Conservation (phyloP, 129 eudicot species). For the Arctium minus region DNA sequence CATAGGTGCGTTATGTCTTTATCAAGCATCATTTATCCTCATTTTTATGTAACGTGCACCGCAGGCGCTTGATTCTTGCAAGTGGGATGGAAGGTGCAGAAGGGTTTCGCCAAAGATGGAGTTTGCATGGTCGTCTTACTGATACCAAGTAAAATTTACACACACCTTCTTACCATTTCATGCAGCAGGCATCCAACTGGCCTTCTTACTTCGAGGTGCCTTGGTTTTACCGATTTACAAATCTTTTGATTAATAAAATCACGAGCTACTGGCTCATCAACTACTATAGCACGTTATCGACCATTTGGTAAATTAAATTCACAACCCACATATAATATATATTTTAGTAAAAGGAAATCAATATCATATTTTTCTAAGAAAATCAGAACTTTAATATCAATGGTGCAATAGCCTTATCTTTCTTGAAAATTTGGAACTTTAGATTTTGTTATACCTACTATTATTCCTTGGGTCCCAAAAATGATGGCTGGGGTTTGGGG, state of each 20-base stretch:
- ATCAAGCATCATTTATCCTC: background rate
- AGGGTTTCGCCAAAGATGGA: conserved; percentile 97
- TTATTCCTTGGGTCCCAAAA: background rate
- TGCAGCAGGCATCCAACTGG: conserved; percentile 2
- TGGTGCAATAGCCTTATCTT: background rate
- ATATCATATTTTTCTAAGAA: background rate
- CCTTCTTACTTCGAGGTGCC: background rate
- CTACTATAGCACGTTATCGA: background rate
- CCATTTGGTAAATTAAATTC: background rate
- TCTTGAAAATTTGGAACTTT: background rate
- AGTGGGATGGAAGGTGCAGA: conserved; percentile 93
- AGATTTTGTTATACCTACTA: background rate
- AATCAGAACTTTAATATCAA: background rate
- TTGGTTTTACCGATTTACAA: background rate
- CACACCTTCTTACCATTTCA: conserved; percentile 9
- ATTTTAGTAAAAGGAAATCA: background rate
- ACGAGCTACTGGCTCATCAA: background rate
- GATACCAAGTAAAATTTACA: conserved; percentile 66
- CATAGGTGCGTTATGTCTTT: background rate
- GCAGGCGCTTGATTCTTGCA: conserved; percentile 88
- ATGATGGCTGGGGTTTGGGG: conserved; percentile 14
- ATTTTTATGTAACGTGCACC: background rate
- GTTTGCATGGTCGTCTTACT: conserved; percentile 85
- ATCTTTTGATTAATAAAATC: background rate
- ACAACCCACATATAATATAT: background rate